Conservation (phyloP, 768 basidiomycete genomes). For the Leccinum rimulosum region DNA sequence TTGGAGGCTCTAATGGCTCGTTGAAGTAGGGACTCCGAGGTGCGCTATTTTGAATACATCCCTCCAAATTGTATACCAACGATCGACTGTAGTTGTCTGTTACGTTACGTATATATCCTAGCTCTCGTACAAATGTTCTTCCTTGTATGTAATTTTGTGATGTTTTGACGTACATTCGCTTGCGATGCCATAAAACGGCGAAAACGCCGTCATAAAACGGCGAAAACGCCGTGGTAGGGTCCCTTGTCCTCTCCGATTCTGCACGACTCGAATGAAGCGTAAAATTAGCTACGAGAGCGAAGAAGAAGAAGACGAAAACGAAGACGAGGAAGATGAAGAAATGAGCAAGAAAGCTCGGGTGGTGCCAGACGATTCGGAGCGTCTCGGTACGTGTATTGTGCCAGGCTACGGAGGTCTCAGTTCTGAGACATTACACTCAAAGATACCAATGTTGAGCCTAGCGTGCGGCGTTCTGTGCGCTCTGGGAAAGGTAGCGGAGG, state of each 20-base stretch:
- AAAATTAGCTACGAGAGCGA: background rate
- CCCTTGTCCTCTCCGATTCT: background rate
- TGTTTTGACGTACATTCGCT: background rate
- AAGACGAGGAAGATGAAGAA: background rate
- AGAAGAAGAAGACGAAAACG: background rate
- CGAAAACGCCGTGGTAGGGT: background rate
- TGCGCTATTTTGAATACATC: too few relatives aligned
- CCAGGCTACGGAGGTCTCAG: too few relatives aligned
- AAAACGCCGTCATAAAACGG: background rate
- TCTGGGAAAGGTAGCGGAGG: slow-evolving; percentile 2
- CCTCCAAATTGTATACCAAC: too few relatives aligned
- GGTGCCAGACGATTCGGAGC: background rate
- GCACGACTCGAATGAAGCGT: background rate
- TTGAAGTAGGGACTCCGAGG: background rate
- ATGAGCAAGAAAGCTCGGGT: background rate
- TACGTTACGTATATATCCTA: background rate
- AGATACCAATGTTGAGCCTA: background rate
- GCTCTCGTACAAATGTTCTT: background rate
- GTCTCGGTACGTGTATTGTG: too few relatives aligned
- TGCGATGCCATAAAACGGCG: background rate
- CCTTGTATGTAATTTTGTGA: background rate
- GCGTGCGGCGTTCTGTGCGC: background rate
- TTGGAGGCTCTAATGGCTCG: background rate
- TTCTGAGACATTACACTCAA: too few relatives aligned
- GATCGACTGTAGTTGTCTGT: too few relatives aligned